Evolutionary conservation across 257 asterid genomes (phyloP), one percentile per base, ranked within the genome.

Genomic region (Leptodermis oblonga): DNA sequence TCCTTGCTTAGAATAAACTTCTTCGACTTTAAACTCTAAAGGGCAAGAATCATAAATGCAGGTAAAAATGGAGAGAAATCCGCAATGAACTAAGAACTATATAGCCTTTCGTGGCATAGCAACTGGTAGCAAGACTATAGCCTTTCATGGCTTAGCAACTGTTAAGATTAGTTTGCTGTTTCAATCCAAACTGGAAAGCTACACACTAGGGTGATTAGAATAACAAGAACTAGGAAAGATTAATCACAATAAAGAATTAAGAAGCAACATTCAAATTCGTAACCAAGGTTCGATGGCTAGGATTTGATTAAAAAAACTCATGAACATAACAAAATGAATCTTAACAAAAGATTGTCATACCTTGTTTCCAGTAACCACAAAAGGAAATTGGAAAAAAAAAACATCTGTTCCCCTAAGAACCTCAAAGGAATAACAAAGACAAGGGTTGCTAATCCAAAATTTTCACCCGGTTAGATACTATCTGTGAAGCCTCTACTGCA

Each of bases 391-490:
- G 15, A 1, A 46, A 51, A 33, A 69, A 73, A 30, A 59, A 70
- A 78, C 69, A 70, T 59, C n/a, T 77, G 73, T 45, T 66, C 25
- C 42, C 28, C 42, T 54, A 72, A 51, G 53, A 51, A 76, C 81
- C 80, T 78, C 78, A 70, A 61, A 52, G 70, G 77, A 69, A 73
- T 68, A 81, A 52, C 66, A 75, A 62, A 41, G 54, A 69, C 65
- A 58, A 52, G 45, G 71, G 51, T 59, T 62, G 70, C 75, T 60
- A 72, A 17, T 51, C 73, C 49, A 67, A 81, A 77, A 76, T 80
- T 81, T 71, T 73, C 74, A 76, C 48, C 78, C 23, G 65, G 84
- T 85, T 74, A 82, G 81, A 73, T 76, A 74, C 87, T 83, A 84
- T 76, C 81, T 71, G 80, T 65, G 65, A 77, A 77, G 83, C 83